phyloP scores from a whole-genome alignment of 345 rosid species.

The Eucalyptus microcorys region DNA sequence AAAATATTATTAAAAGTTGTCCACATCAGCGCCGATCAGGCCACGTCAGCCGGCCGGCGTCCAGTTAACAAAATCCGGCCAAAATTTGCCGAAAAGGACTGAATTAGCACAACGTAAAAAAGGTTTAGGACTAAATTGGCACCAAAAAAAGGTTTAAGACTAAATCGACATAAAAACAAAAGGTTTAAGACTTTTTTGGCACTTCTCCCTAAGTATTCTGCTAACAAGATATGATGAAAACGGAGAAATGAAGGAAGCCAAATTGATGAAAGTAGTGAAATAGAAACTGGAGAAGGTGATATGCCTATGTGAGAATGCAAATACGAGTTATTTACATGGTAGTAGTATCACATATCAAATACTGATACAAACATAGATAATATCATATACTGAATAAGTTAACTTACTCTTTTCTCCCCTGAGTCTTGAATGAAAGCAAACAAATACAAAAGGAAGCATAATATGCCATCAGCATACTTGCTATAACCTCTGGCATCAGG shows the following conservation, averaged over 20 bases:
- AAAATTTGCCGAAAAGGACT: too few relatives aligned
- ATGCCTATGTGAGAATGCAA: not conserved
- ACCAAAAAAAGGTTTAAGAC: too few relatives aligned
- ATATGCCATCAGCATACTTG: slow-evolving; percentile 32
- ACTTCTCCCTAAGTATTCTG: too few relatives aligned
- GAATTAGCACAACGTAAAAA: too few relatives aligned
- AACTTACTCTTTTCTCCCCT: not conserved
- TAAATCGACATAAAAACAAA: too few relatives aligned
- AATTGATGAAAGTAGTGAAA: not conserved
- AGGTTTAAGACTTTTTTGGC: too few relatives aligned
- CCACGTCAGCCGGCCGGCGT: too few relatives aligned
- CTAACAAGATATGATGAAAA: not conserved
- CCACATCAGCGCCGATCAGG: too few relatives aligned
- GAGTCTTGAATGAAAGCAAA: not conserved
- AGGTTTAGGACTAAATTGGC: too few relatives aligned
- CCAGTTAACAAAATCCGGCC: too few relatives aligned
- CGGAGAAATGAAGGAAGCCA: not conserved
- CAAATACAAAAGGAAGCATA: not conserved
- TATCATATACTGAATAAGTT: not conserved
- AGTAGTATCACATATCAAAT: not conserved
- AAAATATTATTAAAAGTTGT: too few relatives aligned
- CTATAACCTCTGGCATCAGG: slow-evolving; percentile 99
- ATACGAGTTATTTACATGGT: not conserved
- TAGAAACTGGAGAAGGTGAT: not conserved
- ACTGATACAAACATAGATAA: not conserved